phyloP scores from a whole-genome alignment of 1,284 basidiomycete species.

The Pulveroboletus sp. region DNA sequence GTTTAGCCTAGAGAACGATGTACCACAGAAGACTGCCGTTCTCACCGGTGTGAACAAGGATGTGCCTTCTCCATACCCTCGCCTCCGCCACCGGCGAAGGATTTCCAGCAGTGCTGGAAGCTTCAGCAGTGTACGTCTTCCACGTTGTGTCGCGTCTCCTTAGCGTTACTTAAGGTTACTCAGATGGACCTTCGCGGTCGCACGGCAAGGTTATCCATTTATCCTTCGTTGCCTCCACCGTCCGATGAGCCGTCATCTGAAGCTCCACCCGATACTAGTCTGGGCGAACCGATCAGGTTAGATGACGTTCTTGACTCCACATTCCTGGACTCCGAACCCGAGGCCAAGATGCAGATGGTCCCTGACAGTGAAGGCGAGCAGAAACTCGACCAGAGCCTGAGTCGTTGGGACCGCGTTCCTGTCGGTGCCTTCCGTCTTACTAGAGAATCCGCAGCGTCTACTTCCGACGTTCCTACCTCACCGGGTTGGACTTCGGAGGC shows the following conservation, averaged over 20 bases:
- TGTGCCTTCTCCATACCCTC: slow-evolving; percentile 66
- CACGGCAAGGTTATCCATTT: slow-evolving; percentile 34
- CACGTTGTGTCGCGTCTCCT: slow-evolving; percentile 1
- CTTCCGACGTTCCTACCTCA: slow-evolving; percentile 29
- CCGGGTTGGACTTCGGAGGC: slow-evolving; percentile 30
- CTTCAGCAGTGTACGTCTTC: slow-evolving; percentile 36
- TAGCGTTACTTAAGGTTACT: slow-evolving; percentile 6
- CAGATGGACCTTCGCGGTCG: slow-evolving; percentile 37
- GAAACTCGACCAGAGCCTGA: slow-evolving; percentile 35
- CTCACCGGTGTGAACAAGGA: slow-evolving; percentile 54
- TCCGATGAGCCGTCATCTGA: slow-evolving; percentile 37
- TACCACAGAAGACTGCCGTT: slow-evolving; percentile 44
- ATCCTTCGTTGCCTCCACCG: slow-evolving; percentile 24
- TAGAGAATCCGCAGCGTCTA: slow-evolving; percentile 38
- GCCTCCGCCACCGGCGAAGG: slow-evolving; percentile 38
- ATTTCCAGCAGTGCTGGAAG: slow-evolving; percentile 32
- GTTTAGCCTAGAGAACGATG: slow-evolving; percentile 39
- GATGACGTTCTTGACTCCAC: slow-evolving; percentile 78
- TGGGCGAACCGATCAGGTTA: slow-evolving; percentile 60
- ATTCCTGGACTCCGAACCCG: slow-evolving; percentile 55
- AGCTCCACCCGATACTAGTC: slow-evolving; percentile 32
- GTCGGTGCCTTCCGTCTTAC: slow-evolving; percentile 70
- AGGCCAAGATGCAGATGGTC: slow-evolving; percentile 25
- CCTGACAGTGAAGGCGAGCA: slow-evolving; percentile 36
- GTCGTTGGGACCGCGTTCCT: slow-evolving; percentile 71